Conservation (phyloP, 1,284 basidiomycete genomes). For the Cryptococcus wingfieldii region DNA sequence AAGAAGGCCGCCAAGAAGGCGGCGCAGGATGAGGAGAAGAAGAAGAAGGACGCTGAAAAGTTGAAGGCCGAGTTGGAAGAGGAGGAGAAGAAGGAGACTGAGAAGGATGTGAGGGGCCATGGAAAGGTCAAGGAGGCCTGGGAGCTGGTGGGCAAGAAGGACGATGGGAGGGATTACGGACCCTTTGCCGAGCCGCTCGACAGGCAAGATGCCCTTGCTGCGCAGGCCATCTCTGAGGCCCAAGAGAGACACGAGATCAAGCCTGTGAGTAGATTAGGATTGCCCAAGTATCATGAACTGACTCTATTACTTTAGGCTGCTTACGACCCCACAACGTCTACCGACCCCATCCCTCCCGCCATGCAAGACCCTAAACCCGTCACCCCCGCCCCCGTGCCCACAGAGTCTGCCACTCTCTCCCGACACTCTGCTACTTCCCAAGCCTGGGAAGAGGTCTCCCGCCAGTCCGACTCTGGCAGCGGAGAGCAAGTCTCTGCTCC, state of each 20-base stretch:
- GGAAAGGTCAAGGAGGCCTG: constrained; percentile 55
- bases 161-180: constrained; percentile 27
- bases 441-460: constrained; percentile 43
- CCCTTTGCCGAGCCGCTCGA: no score
- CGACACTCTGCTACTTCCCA: constrained; percentile 32
- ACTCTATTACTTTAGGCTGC: constrained; percentile 16
- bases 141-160: constrained; percentile 51
- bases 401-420: constrained; percentile 31
- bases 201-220: constrained; percentile 17
- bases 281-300: neutral
- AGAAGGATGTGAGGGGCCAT: constrained; percentile 25
- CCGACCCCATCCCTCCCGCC: constrained; percentile 32
- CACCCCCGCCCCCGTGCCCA: constrained; percentile 12
- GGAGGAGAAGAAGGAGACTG: constrained; percentile 8
- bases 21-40: constrained; percentile 23
- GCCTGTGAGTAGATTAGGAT: constrained; percentile 12
- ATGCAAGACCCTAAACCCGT: constrained; percentile 22
- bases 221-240: constrained; percentile 29
- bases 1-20: constrained; percentile 24
- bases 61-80: constrained; percentile 23
- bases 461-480: constrained; percentile 15
- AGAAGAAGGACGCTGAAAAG: constrained; percentile 16
- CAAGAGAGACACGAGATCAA: constrained; percentile 20
- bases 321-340: constrained; percentile 36
- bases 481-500: constrained; percentile 31